Evolutionary conservation across 2,329 filamentous ascomycete species (phyloP).

Genomic region (Diaporthe sp.): DNA sequence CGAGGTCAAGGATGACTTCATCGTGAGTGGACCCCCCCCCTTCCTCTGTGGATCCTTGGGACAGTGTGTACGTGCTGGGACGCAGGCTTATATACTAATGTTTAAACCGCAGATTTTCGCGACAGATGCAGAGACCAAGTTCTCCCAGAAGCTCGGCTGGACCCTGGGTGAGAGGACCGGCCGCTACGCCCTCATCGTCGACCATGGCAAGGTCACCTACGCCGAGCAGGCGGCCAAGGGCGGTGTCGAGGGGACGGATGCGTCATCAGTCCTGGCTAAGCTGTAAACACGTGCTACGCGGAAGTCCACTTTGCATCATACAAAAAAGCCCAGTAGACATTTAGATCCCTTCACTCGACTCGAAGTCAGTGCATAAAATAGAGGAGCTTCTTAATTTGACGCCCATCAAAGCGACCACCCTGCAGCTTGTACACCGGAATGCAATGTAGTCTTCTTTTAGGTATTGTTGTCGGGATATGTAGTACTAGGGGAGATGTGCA

Average conservation of each 20-base stretch:
- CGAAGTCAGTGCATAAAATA: constrained; percentile 2
- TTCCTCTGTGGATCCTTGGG: neutral
- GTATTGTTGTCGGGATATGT: neutral
- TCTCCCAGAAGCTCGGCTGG: constrained; percentile 85
- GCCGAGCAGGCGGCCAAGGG: constrained; percentile 73
- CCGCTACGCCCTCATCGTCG: constrained; percentile 83
- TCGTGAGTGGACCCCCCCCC: constrained; percentile 53
- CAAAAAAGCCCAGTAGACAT: neutral
- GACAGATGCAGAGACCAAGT: constrained; percentile 74
- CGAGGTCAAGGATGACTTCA: constrained; percentile 74
- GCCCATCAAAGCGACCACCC: neutral
- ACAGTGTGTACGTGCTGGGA: neutral
- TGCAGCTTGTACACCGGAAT: neutral
- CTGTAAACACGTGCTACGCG: constrained; percentile 50
- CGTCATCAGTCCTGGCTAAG: constrained; percentile 64
- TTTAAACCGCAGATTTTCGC: constrained; percentile 73
- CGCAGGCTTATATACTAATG: constrained; percentile 20
- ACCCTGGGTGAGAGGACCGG: constrained; percentile 77
- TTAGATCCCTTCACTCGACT: constrained; percentile 27
- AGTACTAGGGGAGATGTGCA: constrained; percentile 3
- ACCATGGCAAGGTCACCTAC: constrained; percentile 86
- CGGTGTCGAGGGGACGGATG: constrained; percentile 59
- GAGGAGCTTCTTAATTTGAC: constrained; percentile 14
- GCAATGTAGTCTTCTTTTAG: constrained; percentile 3
- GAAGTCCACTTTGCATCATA: constrained; percentile 13